A percentile compares a stretch with the other conserved stretches of the same genome.
phyloP scores from a whole-genome alignment of 2,329 filamentous ascomycete genomes.

The Sporothrix phasma region DNA sequence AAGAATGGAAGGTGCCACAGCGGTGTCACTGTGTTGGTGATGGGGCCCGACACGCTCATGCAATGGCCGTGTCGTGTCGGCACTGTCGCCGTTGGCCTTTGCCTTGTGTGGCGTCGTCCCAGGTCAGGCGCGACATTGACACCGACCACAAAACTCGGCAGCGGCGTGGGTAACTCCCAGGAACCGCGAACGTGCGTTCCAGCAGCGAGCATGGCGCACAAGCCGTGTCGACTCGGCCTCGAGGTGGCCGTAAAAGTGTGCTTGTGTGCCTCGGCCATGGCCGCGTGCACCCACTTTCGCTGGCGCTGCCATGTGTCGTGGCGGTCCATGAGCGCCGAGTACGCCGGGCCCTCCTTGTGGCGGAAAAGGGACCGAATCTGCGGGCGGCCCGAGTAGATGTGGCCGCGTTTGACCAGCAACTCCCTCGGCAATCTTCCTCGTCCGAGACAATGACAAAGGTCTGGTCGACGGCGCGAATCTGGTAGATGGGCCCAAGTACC shows the following conservation, averaged over 20 bases:
- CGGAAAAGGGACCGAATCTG: slow-evolving; percentile 40
- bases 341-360: slow-evolving; percentile 39
- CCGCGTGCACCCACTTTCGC: slow-evolving; percentile 42
- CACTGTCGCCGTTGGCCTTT: slow-evolving; percentile 37
- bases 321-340: slow-evolving; percentile 42
- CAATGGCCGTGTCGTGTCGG: slow-evolving; percentile 38
- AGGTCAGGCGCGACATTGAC: slow-evolving; percentile 41
- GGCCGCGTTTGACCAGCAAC: slow-evolving; percentile 38
- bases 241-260: slow-evolving; percentile 39
- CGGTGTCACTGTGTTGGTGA: slow-evolving; percentile 41
- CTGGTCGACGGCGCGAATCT: slow-evolving; percentile 31
- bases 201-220: slow-evolving; percentile 36
- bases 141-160: slow-evolving; percentile 41
- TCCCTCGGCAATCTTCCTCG: slow-evolving; percentile 39
- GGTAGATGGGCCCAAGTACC: slow-evolving; percentile 35
- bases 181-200: slow-evolving; percentile 37
- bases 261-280: slow-evolving; percentile 30
- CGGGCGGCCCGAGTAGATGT: slow-evolving; percentile 41
- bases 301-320: slow-evolving; percentile 40
- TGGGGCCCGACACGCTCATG: slow-evolving; percentile 42
- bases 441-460: slow-evolving; percentile 38
- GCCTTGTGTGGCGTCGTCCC: slow-evolving; percentile 40
- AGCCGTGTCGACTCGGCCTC: slow-evolving; percentile 37
- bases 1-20: slow-evolving; percentile 36
- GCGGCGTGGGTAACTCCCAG: slow-evolving; percentile 35